These are phyloP conservation scores for Chaetomium fimeti DNA, from an alignment of 495 filamentous ascomycete genomes.

Conservation along the genomic window DNA sequence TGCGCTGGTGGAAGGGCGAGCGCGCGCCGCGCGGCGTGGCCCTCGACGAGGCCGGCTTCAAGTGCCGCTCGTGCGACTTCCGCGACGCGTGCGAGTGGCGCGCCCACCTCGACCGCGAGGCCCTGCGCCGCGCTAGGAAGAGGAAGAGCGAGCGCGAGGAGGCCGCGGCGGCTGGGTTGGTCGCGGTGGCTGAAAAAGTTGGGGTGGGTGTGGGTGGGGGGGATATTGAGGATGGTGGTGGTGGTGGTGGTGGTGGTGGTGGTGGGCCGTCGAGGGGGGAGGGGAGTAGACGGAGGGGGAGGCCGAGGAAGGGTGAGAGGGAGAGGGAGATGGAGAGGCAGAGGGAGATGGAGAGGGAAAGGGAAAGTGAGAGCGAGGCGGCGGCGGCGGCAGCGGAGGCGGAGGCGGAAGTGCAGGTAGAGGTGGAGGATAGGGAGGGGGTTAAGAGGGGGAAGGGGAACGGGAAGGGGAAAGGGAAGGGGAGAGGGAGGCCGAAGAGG, in stretches of 20 bases:
- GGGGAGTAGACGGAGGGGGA: neutral
- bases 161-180: neutral
- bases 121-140: constrained; percentile 18
- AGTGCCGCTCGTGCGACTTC: constrained; percentile 68
- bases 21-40: constrained; percentile 72
- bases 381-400: neutral
- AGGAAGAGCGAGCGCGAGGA: neutral
- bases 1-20: constrained; percentile 87
- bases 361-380: neutral
- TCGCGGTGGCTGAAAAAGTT: neutral
- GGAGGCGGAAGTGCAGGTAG: neutral
- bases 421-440: neutral
- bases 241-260: neutral
- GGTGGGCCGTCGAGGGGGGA: no score
- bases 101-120: constrained; percentile 36
- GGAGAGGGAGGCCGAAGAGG: constrained; percentile 7
- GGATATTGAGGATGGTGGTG: neutral
- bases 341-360: neutral
- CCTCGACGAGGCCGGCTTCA: constrained; percentile 81
- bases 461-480: neutral
- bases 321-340: neutral
- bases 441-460: neutral
- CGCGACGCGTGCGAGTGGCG: constrained; percentile 56
- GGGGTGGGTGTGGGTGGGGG: neutral
- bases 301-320: neutral